Evolutionary conservation across 2,329 filamentous ascomycete genomes (phyloP).

Genomic region (Colletotrichum musicola): DNA sequence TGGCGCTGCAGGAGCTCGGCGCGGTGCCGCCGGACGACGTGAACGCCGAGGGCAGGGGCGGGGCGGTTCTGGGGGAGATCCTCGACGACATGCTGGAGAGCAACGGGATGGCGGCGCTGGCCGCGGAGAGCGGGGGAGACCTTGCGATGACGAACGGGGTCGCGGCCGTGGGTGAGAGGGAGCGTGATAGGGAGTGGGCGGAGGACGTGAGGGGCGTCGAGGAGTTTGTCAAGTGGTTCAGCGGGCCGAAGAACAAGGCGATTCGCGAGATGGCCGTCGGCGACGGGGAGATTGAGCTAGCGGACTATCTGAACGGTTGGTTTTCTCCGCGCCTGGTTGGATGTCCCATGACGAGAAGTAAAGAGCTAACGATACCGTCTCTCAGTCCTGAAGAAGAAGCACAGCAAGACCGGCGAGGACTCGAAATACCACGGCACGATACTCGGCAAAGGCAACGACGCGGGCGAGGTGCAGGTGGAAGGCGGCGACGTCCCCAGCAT

Average conservation of each 20-base stretch:
- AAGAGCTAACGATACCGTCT: background rate
- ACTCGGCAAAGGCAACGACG: constrained; percentile 78
- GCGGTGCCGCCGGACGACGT: constrained; percentile 77
- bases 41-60: constrained; percentile 63
- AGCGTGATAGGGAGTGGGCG: constrained; percentile 23
- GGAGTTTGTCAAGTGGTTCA: constrained; percentile 84
- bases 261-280: constrained; percentile 84
- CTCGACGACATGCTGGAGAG: constrained; percentile 74
- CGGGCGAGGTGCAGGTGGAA: constrained; percentile 79
- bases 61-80: constrained; percentile 72
- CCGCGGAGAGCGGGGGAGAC: constrained; percentile 66
- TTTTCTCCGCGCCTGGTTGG: constrained; percentile 10
- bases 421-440: constrained; percentile 87
- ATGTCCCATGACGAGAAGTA: background rate
- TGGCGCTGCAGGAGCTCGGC: constrained; percentile 86
- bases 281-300: constrained; percentile 73
- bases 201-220: constrained; percentile 80
- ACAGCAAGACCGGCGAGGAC: constrained; percentile 90
- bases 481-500: constrained; percentile 79
- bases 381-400: constrained; percentile 87
- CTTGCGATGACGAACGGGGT: constrained; percentile 9
- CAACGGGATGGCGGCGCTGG: constrained; percentile 76
- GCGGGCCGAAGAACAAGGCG: constrained; percentile 79
- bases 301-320: constrained; percentile 78
- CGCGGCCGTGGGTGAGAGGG: constrained; percentile 14